Conservation (phyloP, 1,139 yeast genomes). For the Scheffersomyces quercinus region DNA sequence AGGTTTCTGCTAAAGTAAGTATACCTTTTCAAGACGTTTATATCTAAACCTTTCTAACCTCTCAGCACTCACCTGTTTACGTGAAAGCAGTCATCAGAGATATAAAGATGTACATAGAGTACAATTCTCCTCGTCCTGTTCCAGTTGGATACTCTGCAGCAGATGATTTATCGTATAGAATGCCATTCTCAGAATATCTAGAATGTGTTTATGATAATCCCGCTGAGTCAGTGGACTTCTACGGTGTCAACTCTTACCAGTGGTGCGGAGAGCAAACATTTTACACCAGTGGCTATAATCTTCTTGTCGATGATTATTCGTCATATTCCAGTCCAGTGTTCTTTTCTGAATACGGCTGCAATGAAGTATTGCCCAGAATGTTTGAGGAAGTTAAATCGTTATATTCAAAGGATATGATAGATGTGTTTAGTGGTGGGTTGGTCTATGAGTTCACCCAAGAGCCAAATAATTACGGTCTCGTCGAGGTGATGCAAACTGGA, state of each 20-base stretch:
- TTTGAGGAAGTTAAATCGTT: slow-evolving; percentile 78
- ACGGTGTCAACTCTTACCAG: slow-evolving; percentile 93
- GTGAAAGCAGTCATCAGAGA: slow-evolving; percentile 81
- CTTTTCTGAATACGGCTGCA: slow-evolving; percentile 93
- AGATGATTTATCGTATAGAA: slow-evolving; percentile 77
- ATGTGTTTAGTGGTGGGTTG: slow-evolving; percentile 87
- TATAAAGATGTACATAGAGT: slow-evolving; percentile 66
- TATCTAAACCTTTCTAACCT: slow-evolving; percentile 10
- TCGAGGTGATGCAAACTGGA: slow-evolving; percentile 59
- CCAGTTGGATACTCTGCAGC: slow-evolving; percentile 98
- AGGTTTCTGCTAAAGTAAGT: slow-evolving; percentile 59
- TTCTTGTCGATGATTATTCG: slow-evolving; percentile 68
- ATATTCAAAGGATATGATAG: slow-evolving; percentile 72
- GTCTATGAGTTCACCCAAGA: slow-evolving; percentile 92
- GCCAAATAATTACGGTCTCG: slow-evolving; percentile 85
- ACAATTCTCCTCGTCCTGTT: slow-evolving; percentile 60
- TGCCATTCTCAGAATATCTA: slow-evolving; percentile 74
- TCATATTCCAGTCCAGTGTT: slow-evolving; percentile 76
- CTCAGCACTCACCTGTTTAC: slow-evolving; percentile 57
- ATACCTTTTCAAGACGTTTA: slow-evolving; percentile 9
- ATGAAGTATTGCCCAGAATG: slow-evolving; percentile 73
- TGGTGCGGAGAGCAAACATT: slow-evolving; percentile 96
- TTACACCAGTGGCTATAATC: slow-evolving; percentile 77
- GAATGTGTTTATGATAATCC: slow-evolving; percentile 69
- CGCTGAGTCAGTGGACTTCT: slow-evolving; percentile 75